Base-by-base conservation (phyloP, 2,329 filamentous ascomycete species). In the Paecilomyces formosus region DNA sequence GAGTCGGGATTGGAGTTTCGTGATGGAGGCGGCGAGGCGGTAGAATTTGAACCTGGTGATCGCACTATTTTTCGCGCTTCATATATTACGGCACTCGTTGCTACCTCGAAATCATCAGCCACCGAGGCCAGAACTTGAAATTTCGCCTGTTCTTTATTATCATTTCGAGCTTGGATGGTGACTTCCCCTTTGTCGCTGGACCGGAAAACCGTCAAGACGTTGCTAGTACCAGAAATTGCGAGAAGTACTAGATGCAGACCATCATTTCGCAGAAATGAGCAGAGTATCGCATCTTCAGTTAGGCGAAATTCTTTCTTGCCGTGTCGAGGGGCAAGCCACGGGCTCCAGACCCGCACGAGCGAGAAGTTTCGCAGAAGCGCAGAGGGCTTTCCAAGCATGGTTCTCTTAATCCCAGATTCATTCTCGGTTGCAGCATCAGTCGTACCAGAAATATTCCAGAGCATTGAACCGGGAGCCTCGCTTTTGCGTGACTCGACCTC, bases 241-340 rank as follows among this genome's bases (percentile, higher is more conserved):
- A 97, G 78, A 8, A 96, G 74, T 1, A 92, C 89, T 5, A 97
- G 75, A 70, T 91, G 88, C 22, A 85, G 81, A 0, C 93, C 92
- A 63, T 88, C 79, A 0, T 78, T 72, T 24, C 85, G 87, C 22
- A 96, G 76, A 65, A 97, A 96, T 0, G 90, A 89, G 59, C 87
- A 86, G 18, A 96, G 70, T 1, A 97, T 75, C 1, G 86, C 90
- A 66, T 95, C 89, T 65, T 92, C 89, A 61, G 91, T 88, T 3
- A 92, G 78, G 3, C 77, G 76, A 58, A 96, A 88, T 0, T 76
- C 76, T 3, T 78, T 73, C 61, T 83, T 85, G 12, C 92, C 92
- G 70, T 97, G 92, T 45, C 91, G 81, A n/a, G 93, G 93, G 7
- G 88, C 90, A 11, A 96, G 77, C 93, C 93, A 97, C 1, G 92